Percentiles rank a stretch among this genome's conserved stretches.
phyloP scores from a whole-genome alignment of 305 asterid species.

The Coffea humblotiana region DNA sequence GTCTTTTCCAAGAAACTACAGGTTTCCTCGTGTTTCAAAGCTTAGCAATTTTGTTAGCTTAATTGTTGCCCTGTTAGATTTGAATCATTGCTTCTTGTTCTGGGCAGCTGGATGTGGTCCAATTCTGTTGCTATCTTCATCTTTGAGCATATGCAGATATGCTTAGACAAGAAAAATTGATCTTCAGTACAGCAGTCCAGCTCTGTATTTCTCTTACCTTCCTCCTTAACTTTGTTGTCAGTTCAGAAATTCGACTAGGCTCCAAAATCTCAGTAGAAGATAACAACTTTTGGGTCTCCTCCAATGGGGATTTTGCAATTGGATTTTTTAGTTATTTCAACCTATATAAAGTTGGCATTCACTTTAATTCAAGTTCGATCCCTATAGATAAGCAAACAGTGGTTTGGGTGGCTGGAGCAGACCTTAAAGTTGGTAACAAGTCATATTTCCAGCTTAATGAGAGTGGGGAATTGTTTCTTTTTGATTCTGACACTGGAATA shows the following conservation, averaged over 20 bases:
- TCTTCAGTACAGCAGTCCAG: conserved; percentile 15
- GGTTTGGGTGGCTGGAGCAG: conserved; percentile 48
- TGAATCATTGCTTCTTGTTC: conserved; percentile 17
- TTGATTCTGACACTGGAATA: conserved; percentile 31
- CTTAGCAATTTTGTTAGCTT: background rate
- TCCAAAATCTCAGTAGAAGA: conserved; percentile 37
- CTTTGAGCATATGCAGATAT: conserved; percentile 23
- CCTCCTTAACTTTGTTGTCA: conserved; percentile 22
- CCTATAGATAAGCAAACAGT: conserved; percentile 28
- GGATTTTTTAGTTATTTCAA: conserved; percentile 34
- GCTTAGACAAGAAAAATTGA: conserved; percentile 26
- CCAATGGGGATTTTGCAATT: conserved; percentile 39
- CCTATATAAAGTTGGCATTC: conserved; percentile 37
- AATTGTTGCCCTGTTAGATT: background rate
- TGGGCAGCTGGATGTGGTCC: conserved; percentile 22
- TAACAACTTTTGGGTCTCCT: conserved; percentile 39
- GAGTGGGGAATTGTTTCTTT: conserved; percentile 35
- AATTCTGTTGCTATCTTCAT: conserved; percentile 12
- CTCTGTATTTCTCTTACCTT: conserved; percentile 20
- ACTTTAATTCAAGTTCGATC: conserved; percentile 31
- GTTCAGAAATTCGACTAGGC: conserved; percentile 39
- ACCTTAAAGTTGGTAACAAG: conserved; percentile 31
- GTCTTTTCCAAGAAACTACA: background rate
- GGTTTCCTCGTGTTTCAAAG: background rate
- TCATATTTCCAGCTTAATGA: conserved; percentile 36